A percentile compares a stretch with the other conserved stretches of the same genome.
Evolutionary conservation across 306 rosid species (phyloP).

Genomic region (Morella rubra): DNA sequence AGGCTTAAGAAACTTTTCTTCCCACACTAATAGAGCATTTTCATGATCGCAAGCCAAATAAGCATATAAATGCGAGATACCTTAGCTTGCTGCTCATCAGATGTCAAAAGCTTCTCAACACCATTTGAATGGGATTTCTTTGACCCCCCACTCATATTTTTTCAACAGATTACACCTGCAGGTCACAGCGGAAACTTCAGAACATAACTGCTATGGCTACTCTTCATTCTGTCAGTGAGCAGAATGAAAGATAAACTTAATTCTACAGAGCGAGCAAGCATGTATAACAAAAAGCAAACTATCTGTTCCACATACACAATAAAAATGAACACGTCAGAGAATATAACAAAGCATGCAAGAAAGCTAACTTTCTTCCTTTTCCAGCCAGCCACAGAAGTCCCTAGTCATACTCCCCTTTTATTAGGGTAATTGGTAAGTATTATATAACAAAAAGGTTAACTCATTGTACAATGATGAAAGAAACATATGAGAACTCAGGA

Average conservation of each 20-base stretch:
- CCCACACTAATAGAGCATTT: constrained; percentile 16
- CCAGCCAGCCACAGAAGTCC: not conserved
- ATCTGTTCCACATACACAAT: constrained; percentile 17
- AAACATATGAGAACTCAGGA: no score
- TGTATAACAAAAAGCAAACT: constrained; percentile 8
- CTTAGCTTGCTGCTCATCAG: constrained; percentile 67
- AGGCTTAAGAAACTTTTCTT: constrained; percentile 2
- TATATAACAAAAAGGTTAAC: no score
- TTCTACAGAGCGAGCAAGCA: constrained; percentile 8
- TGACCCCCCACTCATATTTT: constrained; percentile 51
- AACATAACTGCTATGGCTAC: constrained; percentile 23
- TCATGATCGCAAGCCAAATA: constrained; percentile 7
- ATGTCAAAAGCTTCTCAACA: constrained; percentile 33
- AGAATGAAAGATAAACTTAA: not conserved
- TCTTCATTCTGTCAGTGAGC: constrained; percentile 21
- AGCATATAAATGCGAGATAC: constrained; percentile 37
- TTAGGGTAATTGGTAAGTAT: no score
- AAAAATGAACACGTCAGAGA: not conserved
- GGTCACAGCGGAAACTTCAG: constrained; percentile 31
- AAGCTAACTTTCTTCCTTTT: not conserved
- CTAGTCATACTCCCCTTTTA: not conserved
- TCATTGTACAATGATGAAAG: no score
- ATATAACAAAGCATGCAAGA: not conserved
- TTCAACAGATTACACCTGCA: constrained; percentile 31
- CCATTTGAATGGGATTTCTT: constrained; percentile 57